Evolutionary conservation across 2,329 filamentous ascomycete species (phyloP).

Genomic region (Clonostachys byssicola): DNA sequence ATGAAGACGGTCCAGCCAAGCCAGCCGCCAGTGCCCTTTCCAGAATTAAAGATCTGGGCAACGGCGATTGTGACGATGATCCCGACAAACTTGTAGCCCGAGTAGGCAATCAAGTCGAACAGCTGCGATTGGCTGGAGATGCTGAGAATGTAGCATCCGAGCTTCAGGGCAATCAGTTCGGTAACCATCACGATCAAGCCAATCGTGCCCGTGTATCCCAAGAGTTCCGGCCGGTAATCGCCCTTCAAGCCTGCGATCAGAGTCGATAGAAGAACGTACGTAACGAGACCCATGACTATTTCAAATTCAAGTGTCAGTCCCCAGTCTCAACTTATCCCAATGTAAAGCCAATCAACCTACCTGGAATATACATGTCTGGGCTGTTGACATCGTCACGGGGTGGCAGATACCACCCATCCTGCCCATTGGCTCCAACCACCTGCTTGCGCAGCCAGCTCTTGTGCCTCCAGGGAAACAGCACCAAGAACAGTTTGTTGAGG

Average conservation of each 20-base stretch:
- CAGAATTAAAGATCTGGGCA: slow-evolving; percentile 72
- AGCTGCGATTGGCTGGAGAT: slow-evolving; percentile 94
- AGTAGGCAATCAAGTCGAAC: slow-evolving; percentile 91
- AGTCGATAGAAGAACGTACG: slow-evolving; percentile 92
- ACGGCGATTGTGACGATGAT: slow-evolving; percentile 85
- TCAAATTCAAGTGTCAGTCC: slow-evolving; percentile 10
- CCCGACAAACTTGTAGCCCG: slow-evolving; percentile 97
- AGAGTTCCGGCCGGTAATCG: slow-evolving; percentile 88
- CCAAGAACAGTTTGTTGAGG: slow-evolving; percentile 84
- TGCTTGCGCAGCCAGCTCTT: slow-evolving; percentile 96
- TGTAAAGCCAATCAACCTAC: slow-evolving; percentile 20
- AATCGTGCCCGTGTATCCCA: slow-evolving; percentile 83
- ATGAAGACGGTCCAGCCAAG: slow-evolving; percentile 83
- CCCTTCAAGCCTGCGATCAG: slow-evolving; percentile 85
- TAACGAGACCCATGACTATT: slow-evolving; percentile 88
- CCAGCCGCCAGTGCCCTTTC: slow-evolving; percentile 82
- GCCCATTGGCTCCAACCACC: slow-evolving; percentile 63
- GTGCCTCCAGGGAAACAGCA: slow-evolving; percentile 96
- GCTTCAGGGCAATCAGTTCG: slow-evolving; percentile 85
- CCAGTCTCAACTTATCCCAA: too few species aligned
- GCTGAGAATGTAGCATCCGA: slow-evolving; percentile 88
- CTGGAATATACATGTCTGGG: slow-evolving; percentile 97
- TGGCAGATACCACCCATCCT: slow-evolving; percentile 77
- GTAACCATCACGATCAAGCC: slow-evolving; percentile 79
- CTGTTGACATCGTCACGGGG: slow-evolving; percentile 95